Percentiles rank a stretch among this genome's conserved stretches.
Conservation (phyloP, 345 rosid genomes). For the Brassica rapa region DNA sequence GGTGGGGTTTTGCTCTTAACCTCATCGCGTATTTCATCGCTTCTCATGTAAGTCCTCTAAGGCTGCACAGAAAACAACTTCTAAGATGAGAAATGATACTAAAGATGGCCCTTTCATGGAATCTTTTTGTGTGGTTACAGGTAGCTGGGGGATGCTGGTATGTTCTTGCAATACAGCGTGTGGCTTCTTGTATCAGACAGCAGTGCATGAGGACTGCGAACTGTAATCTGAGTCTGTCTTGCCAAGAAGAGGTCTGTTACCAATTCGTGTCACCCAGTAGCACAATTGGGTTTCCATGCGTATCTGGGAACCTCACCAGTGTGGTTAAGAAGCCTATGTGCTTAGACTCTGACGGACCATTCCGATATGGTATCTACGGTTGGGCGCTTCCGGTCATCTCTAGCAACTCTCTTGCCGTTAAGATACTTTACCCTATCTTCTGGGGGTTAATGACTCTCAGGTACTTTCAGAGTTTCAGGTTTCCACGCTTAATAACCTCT, state of each 20-base stretch:
- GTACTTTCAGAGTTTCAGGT: slow-evolving; percentile 38
- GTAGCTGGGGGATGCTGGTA: slow-evolving; percentile 97
- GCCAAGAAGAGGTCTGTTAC: slow-evolving; percentile 68
- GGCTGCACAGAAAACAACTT: no score
- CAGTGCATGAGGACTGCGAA: slow-evolving; percentile 53
- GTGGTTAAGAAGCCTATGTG: slow-evolving; percentile 54
- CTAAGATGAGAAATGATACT: background rate
- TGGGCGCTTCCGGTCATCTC: slow-evolving; percentile 86
- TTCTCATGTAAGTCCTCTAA: slow-evolving; percentile 62
- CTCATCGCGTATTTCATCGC: slow-evolving; percentile 91
- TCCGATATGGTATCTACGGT: slow-evolving; percentile 67
- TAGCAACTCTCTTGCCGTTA: slow-evolving; percentile 77
- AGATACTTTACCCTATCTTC: slow-evolving; percentile 82
- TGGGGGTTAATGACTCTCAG: slow-evolving; percentile 95
- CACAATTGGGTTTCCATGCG: slow-evolving; percentile 47
- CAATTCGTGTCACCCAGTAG: slow-evolving; percentile 43
- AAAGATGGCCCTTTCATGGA: background rate
- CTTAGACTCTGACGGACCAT: slow-evolving; percentile 67
- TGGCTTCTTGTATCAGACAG: slow-evolving; percentile 67
- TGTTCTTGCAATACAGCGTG: slow-evolving; percentile 81
- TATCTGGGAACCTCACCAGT: slow-evolving; percentile 52
- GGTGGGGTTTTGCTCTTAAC: slow-evolving; percentile 96
- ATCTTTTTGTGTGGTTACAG: slow-evolving; percentile 40
- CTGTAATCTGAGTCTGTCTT: slow-evolving; percentile 63
- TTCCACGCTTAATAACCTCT: background rate